A percentile compares a stretch with the other conserved stretches of the same genome.
Evolutionary conservation across 495 filamentous ascomycete species (phyloP).

Genomic region (Neurospora hispaniola): DNA sequence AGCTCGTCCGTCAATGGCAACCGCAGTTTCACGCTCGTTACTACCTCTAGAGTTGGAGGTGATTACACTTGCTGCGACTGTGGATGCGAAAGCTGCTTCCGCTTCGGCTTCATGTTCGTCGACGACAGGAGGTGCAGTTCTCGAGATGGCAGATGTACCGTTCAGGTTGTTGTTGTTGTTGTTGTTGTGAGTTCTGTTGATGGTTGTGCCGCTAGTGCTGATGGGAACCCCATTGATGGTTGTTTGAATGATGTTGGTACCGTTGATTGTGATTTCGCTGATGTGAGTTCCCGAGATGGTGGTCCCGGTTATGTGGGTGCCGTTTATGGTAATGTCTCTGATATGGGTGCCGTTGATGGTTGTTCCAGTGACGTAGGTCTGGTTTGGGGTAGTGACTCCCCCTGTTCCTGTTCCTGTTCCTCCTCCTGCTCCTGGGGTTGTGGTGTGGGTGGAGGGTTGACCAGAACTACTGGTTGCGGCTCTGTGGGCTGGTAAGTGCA

Average conservation of each 20-base stretch:
- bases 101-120: neutral
- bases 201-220: neutral
- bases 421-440: neutral
- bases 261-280: neutral
- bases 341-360: neutral
- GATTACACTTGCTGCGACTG: neutral
- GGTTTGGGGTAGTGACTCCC: neutral
- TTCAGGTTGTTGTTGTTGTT: neutral
- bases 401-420: neutral
- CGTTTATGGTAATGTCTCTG: too few species aligned
- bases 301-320: neutral
- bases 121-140: neutral
- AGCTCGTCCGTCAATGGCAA: neutral
- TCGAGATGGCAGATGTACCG: neutral
- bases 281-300: neutral
- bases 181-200: neutral
- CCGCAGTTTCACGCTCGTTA: neutral
- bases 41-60: neutral
- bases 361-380: neutral
- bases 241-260: accelerated
- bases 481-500: neutral
- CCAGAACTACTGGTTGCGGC: neutral
- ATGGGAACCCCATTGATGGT: neutral
- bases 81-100: neutral
- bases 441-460: neutral